These are phyloP conservation scores for Myrica gale DNA, from an alignment of 306 rosid species.

Conservation along the genomic window DNA sequence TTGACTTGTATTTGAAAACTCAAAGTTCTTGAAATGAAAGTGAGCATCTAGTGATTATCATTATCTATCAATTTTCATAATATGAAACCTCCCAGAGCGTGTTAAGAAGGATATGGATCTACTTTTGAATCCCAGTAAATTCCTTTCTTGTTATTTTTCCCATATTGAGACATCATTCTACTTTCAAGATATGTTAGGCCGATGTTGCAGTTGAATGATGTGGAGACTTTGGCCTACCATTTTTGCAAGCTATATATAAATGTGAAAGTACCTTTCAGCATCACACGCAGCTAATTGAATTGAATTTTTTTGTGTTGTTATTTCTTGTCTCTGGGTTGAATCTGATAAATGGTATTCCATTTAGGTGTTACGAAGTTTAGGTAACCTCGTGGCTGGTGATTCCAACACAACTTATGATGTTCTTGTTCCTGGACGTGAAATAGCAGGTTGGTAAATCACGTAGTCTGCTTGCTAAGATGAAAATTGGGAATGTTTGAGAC, in stretches of 20 bases:
- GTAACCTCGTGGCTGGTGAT: slow-evolving; percentile 91
- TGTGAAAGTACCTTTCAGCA: slow-evolving; percentile 10
- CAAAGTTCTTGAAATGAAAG: neutral
- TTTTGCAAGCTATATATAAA: slow-evolving; percentile 5
- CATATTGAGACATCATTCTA: too few relatives aligned
- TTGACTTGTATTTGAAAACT: neutral
- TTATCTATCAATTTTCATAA: neutral
- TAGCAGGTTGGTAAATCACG: slow-evolving; percentile 63
- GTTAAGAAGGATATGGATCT: neutral
- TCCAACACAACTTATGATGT: slow-evolving; percentile 47
- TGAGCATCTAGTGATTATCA: neutral
- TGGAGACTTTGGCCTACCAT: slow-evolving; percentile 10
- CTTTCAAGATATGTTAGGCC: neutral
- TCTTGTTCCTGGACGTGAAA: slow-evolving; percentile 68
- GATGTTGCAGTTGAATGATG: neutral
- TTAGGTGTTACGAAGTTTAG: slow-evolving; percentile 86
- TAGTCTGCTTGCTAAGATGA: slow-evolving; percentile 22
- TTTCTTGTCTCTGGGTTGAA: slow-evolving; percentile 19
- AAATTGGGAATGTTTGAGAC: slow-evolving; percentile 14
- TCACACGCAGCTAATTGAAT: slow-evolving; percentile 7
- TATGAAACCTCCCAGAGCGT: neutral
- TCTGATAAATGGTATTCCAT: slow-evolving; percentile 37
- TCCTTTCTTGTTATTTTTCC: neutral
- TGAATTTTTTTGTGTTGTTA: slow-evolving; percentile 10
- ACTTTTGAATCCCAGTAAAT: neutral